Conservation (phyloP, 2,329 filamentous ascomycete species). For the Sclerotinia minor region DNA sequence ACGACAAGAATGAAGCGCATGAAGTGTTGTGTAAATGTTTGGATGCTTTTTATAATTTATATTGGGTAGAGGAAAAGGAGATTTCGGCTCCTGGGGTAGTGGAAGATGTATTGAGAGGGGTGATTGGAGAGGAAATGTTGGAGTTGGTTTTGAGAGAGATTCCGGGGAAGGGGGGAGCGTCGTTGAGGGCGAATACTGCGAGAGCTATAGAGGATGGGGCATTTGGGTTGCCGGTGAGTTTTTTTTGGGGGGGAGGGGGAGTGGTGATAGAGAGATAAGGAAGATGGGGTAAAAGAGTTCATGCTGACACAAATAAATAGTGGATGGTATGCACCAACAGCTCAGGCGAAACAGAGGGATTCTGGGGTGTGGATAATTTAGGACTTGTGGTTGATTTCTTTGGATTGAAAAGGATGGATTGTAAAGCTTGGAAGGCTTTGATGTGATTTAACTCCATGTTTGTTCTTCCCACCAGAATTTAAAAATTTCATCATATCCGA, state of each 20-base stretch:
- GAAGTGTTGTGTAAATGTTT: neutral
- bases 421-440: neutral
- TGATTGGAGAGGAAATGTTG: neutral
- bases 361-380: slow-evolving; percentile 10
- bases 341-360: neutral
- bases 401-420: neutral
- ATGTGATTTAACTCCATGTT: neutral
- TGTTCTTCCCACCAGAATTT: neutral
- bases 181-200: neutral
- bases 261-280: too few relatives aligned
- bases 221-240: slow-evolving; percentile 5
- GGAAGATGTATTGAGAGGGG: neutral
- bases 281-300: neutral
- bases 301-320: neutral
- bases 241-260: too few relatives aligned
- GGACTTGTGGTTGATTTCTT: neutral
- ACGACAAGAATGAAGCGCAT: neutral
- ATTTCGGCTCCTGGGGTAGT: neutral
- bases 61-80: neutral
- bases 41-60: neutral
- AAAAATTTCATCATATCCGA: neutral
- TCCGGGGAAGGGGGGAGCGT: neutral
- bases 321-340: slow-evolving; percentile 12
- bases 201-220: neutral
- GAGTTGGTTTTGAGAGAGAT: neutral